Evolutionary conservation across 1,284 basidiomycete species (phyloP).

Genomic region (Malassezia obtusa): DNA sequence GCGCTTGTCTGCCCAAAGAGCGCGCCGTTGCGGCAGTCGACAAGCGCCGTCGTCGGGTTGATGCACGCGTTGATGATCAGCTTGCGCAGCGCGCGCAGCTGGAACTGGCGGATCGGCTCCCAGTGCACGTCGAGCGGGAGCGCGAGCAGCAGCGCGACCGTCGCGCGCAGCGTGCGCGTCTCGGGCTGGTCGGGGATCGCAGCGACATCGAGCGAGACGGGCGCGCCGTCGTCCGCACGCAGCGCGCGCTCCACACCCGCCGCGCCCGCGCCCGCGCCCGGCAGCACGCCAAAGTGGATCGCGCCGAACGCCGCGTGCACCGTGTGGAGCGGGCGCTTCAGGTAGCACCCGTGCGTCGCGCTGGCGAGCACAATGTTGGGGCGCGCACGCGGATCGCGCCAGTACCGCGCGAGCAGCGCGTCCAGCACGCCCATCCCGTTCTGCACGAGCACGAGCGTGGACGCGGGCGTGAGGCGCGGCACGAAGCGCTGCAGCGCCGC

Average conservation of each 20-base stretch:
- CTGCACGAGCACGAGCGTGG: constrained; percentile 79
- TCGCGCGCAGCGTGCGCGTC: constrained; percentile 25
- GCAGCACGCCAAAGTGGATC: constrained; percentile 68
- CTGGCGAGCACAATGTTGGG: constrained; percentile 78
- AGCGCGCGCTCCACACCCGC: constrained; percentile 14
- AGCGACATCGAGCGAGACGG: constrained; percentile 19
- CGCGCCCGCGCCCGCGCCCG: constrained; percentile 51
- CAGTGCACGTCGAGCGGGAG: constrained; percentile 52
- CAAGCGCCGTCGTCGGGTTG: constrained; percentile 76
- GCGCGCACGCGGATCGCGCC: constrained; percentile 61
- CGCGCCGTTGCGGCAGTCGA: constrained; percentile 71
- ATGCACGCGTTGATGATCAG: constrained; percentile 74
- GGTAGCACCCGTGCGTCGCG: constrained; percentile 68
- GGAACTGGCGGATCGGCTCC: constrained; percentile 62
- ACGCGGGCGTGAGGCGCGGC: constrained; percentile 59
- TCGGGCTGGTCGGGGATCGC: constrained; percentile 26
- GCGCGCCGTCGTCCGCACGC: background rate
- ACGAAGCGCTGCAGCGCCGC: constrained; percentile 57
- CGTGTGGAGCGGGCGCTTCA: constrained; percentile 52
- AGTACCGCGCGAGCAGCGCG: constrained; percentile 60
- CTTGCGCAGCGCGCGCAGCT: constrained; percentile 67
- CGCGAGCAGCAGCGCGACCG: constrained; percentile 30
- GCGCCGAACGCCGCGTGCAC: constrained; percentile 67
- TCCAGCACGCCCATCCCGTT: constrained; percentile 88
- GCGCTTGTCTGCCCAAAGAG: constrained; percentile 44